Base-by-base conservation (phyloP, 768 basidiomycete species). In the Lactifluus volemus region DNA sequence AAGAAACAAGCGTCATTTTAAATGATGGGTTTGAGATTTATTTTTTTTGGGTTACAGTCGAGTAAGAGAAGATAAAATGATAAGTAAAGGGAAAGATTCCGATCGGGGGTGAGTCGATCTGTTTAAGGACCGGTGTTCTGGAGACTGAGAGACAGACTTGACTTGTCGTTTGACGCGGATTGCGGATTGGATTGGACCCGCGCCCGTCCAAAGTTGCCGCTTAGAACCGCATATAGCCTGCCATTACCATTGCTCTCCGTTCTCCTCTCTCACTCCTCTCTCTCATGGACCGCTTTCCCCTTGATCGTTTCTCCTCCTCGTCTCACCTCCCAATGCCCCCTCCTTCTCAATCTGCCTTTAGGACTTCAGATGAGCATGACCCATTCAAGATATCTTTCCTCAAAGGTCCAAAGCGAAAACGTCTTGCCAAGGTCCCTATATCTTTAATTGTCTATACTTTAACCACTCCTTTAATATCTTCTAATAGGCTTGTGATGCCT, bases 401-500 rank as follows among this genome's bases (percentile, higher is more conserved):
- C 69, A 81, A 79, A 62, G 77, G 76, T 44, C 76, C 75, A n/a
- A 81, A 82, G 67, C 76, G 80, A 48, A 81, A 81, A 63, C 78
- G 80, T 6, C 74, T 81, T 9, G 78, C 79, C 61, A 81, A 81
- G 77, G 80, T 78, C 11, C 12, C 29, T 38, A 47, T 59, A 34
- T 19, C 15, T 6, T 51, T 32, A 34, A 53, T 36, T 54, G 17
- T 9, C 53, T 10, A 9, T 17, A 36, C 15, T 2, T 41, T 53
- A 41, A 59, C 60, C 45, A 32, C 29, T 19, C 42, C 25, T 21
- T 42, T 9, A 12, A 57, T 47, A 21, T 48, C 15, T 48, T 53
- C 51, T n/a, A 19, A 38, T 59, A 81, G 80, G 80, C 89, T 52
- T 91, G 89, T 73, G 86, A 89, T 72, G 85, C 86, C 55, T 92